Evolutionary conservation across 441 rosid genomes (phyloP), one percentile per base, ranked within the genome.

Genomic region (Syzygium syzygioides): DNA sequence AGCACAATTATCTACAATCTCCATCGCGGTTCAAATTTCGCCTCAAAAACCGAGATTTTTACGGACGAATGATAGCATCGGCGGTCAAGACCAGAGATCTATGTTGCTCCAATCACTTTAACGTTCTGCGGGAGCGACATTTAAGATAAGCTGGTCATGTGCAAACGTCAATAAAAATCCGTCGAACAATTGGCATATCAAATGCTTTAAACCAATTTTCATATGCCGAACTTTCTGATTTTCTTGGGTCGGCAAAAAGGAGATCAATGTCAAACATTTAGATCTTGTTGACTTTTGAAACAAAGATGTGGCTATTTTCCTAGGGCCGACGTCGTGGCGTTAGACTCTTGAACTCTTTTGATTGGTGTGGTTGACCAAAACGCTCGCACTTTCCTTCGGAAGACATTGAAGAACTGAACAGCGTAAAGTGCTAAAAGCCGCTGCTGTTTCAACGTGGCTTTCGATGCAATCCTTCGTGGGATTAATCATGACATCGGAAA

Each of bases 41-140:
- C 45, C 2, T 10, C 3, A 14, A 4, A 68, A 68, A 34, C 6
- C 14, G 4, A 0, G 48, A 34, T 68, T 68, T 68, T 68, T 32
- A 32, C 19, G 48, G 23, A 19, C 48, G 5, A 34, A 34, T 34
- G 8, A 68, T 19, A 23, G 23, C 19, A 34, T 34, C 4, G 48
- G 10, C 0, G 0, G 0, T n/a, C 79, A 68, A 68, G 26, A 34
- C 48, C 0, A 4, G 79, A 66, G 41, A 32, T 8, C 12, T 9
- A 17, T 9, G 45, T 17, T 17, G 79, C 13, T 66, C 45, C 79
- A 34, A 68, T 68, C 79, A 19, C 14, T 68, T 34, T 34, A 34
- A 68, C 0, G 48, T 34, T 14, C 23, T 2, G 20, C 5, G 6
- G 79, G 48, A 8, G 48, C 48, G 15, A 15, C 20, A n/a, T 30